Conservation (phyloP, 2,329 filamentous ascomycete species). For the Trichocomaceae sp. region DNA sequence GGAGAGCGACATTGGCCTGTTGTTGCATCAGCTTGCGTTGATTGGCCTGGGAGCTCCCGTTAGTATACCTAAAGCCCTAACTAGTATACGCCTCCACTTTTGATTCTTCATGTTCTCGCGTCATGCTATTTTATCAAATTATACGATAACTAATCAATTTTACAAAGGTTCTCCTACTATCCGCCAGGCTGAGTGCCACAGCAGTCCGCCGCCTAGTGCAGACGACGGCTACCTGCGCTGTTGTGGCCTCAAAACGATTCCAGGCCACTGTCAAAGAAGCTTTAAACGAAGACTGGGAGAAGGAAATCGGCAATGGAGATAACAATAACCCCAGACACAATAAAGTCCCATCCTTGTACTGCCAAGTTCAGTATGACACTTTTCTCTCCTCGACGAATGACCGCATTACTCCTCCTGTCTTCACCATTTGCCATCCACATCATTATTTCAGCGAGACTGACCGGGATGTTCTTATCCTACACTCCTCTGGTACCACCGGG, state of each 20-base stretch:
- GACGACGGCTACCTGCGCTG: not conserved
- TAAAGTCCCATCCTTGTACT: not conserved
- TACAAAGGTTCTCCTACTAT: not conserved
- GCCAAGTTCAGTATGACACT: not conserved
- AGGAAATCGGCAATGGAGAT: not conserved
- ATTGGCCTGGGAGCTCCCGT: conserved; percentile 4
- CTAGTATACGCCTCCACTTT: no score
- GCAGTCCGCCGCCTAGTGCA: not conserved
- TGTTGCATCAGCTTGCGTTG: conserved; percentile 8
- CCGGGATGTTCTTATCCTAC: conserved; percentile 5
- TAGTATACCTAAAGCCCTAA: no score
- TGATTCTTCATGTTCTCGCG: no score
- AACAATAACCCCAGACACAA: not conserved
- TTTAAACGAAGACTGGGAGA: not conserved
- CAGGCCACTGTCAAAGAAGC: not conserved
- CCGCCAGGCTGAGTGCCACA: conserved; percentile 1
- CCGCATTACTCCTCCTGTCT: not conserved
- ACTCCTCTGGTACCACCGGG: conserved; percentile 6
- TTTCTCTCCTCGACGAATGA: not conserved
- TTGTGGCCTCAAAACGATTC: conserved; percentile 5
- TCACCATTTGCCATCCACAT: not conserved
- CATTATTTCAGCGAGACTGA: conserved; percentile 1
- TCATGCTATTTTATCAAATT: not conserved
- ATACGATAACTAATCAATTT: not conserved
- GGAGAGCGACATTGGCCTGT: conserved; percentile 7